phyloP scores from a whole-genome alignment of 768 basidiomycete genomes.

The Suillus placidus region DNA sequence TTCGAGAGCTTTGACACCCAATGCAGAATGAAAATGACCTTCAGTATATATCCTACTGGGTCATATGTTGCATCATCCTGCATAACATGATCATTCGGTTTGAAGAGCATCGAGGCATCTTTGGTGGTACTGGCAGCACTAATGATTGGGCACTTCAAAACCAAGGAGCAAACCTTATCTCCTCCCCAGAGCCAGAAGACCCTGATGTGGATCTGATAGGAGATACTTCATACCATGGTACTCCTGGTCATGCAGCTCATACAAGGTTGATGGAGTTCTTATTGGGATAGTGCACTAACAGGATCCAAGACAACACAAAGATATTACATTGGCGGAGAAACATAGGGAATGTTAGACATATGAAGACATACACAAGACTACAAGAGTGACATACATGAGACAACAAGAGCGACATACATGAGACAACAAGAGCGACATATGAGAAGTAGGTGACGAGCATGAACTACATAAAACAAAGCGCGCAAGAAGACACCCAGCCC shows the following conservation, averaged over 20 bases:
- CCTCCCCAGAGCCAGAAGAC: background rate
- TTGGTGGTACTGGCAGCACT: background rate
- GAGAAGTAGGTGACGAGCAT: no score
- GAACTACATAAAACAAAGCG: no score
- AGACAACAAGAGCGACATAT: no score
- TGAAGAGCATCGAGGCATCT: background rate
- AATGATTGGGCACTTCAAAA: background rate
- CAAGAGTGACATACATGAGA: no score
- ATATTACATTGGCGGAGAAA: background rate
- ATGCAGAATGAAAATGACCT: background rate
- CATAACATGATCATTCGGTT: conserved; percentile 5
- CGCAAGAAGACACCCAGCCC: no score
- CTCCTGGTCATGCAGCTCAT: background rate
- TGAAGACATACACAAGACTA: no score
- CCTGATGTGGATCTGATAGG: background rate
- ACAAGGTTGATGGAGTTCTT: background rate
- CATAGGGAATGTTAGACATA: background rate
- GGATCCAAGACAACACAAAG: background rate
- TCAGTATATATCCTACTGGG: background rate
- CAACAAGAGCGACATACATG: no score
- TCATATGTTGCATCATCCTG: conserved; percentile 6
- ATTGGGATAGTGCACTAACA: background rate
- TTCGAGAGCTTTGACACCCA: background rate
- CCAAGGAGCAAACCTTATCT: background rate
- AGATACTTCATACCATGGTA: background rate